Base-by-base conservation (phyloP, 148 eudicot species). In the Fagopyrum homotropicum region DNA sequence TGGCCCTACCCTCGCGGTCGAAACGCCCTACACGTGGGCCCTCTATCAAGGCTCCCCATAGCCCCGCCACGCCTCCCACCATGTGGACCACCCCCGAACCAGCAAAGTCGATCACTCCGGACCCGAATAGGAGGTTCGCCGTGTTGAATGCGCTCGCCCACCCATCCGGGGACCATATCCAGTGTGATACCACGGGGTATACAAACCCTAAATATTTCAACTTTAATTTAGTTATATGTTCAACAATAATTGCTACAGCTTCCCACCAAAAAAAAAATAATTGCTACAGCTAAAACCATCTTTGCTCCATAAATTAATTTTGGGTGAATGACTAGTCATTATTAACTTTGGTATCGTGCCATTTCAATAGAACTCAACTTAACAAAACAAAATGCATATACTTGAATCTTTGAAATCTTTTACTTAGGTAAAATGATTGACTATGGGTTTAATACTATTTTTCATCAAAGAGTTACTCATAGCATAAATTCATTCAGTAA, bases 81-180 rank as follows among this genome's bases (percentile, higher is more conserved):
- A 85, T 83, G 72, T 85, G 88, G 52, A 85, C 88, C 9, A 83
- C 88, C 1, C 88, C 86, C 2, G 88, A 86, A 10, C 88, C 88
- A 49, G 88, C 88, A 35, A 86, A 86, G 54, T 86, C 88, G 48
- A 86, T 86, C 11, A 80, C 84, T 0, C 86, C 88, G 26, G 88
- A 77, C 4, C 84, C 84, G 68, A 86, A 83, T 4, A 86, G 60
- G 15, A 86, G 81, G 10, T 75, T 56, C 0, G 44, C 74, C 22
- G 80, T 55, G 30, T 74, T 46, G 48, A 51, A 19, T 7, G 88
- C 74, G 73, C 84, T 83, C 5, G 84, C 88, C 88, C 88, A 86
- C 5, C 88, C 88, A 45, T 86, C 88, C 5, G 15, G 17, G 6
- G 88, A 81, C 88, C 88, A 86, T 55, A 86, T 77, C 88, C 88